phyloP scores from a whole-genome alignment of 2,329 filamentous ascomycete genomes.

The Stagonosporopsis chrysanthemi region DNA sequence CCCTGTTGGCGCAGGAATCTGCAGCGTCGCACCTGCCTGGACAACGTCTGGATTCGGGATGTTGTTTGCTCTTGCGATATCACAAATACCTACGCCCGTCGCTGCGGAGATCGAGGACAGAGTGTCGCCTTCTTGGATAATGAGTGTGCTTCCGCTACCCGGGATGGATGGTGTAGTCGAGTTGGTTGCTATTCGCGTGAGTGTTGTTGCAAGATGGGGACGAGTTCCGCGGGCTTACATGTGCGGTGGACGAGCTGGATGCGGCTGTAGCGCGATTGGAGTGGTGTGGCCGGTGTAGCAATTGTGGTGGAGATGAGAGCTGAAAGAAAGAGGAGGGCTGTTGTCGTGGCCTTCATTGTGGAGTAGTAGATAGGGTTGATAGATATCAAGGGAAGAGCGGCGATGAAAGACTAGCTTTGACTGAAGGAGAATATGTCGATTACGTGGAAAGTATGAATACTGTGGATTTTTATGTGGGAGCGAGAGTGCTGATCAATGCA shows the following conservation, averaged over 20 bases:
- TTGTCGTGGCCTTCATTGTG: conserved; percentile 10
- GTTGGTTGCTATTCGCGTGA: conserved; percentile 2
- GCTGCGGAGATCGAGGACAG: conserved; percentile 10
- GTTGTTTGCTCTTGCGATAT: conserved; percentile 17
- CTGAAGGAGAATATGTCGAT: not conserved
- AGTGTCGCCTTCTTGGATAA: conserved; percentile 11
- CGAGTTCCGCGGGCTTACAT: not conserved
- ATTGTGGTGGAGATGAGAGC: conserved; percentile 20
- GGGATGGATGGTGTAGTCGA: not conserved
- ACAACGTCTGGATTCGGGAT: conserved; percentile 12
- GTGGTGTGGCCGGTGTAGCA: conserved; percentile 26
- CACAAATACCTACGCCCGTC: conserved; percentile 17
- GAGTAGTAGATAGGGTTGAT: not conserved
- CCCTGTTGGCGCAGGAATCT: conserved; percentile 10
- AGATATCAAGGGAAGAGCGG: not conserved
- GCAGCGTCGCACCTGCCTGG: conserved; percentile 4
- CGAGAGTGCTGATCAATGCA: not conserved
- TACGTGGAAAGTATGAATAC: not conserved
- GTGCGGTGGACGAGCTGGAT: conserved; percentile 6
- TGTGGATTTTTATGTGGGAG: not conserved
- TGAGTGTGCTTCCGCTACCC: not conserved
- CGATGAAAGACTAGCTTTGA: not conserved
- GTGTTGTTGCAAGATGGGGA: not conserved
- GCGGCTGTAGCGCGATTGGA: conserved; percentile 1
- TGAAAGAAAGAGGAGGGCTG: conserved; percentile 2